Conservation (phyloP, 768 basidiomycete species). For the Trametes maxima region DNA sequence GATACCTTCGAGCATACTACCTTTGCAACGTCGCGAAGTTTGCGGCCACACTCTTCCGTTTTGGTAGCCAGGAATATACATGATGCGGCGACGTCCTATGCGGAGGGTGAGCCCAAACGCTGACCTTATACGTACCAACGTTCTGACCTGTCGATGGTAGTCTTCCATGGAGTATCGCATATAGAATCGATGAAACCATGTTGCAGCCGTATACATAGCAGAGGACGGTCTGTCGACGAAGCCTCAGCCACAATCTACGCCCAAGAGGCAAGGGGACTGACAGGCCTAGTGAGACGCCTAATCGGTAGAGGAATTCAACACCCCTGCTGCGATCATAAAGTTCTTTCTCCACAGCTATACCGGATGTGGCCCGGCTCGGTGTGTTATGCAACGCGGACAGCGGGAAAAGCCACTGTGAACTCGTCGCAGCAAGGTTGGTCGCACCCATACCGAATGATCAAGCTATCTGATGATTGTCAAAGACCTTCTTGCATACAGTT, state of each 20-base stretch:
- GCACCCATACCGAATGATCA: slow-evolving; percentile 14
- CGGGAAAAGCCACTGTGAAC: slow-evolving; percentile 75
- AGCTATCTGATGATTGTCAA: neutral
- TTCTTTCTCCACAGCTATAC: slow-evolving; percentile 57
- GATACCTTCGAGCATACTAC: slow-evolving; percentile 71
- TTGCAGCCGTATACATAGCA: slow-evolving; percentile 84
- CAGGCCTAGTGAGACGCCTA: slow-evolving; percentile 78
- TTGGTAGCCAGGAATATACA: slow-evolving; percentile 92
- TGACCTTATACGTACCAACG: neutral
- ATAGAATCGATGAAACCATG: slow-evolving; percentile 91
- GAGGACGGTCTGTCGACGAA: slow-evolving; percentile 63
- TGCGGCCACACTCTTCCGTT: slow-evolving; percentile 86
- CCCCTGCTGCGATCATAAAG: slow-evolving; percentile 80
- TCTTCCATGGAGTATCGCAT: slow-evolving; percentile 86
- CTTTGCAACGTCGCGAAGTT: slow-evolving; percentile 81
- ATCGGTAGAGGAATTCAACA: slow-evolving; percentile 82
- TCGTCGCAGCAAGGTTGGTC: slow-evolving; percentile 8
- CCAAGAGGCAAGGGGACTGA: slow-evolving; percentile 43
- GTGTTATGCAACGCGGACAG: slow-evolving; percentile 57
- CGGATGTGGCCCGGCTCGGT: slow-evolving; percentile 55
- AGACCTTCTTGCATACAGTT: neutral
- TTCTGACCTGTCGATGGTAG: slow-evolving; percentile 71
- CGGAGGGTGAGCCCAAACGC: slow-evolving; percentile 9
- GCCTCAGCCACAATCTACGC: slow-evolving; percentile 19
- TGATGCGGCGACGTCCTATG: slow-evolving; percentile 79